Evolutionary conservation across 768 basidiomycete species (phyloP).

Genomic region (Multifurca ochricompacta): DNA sequence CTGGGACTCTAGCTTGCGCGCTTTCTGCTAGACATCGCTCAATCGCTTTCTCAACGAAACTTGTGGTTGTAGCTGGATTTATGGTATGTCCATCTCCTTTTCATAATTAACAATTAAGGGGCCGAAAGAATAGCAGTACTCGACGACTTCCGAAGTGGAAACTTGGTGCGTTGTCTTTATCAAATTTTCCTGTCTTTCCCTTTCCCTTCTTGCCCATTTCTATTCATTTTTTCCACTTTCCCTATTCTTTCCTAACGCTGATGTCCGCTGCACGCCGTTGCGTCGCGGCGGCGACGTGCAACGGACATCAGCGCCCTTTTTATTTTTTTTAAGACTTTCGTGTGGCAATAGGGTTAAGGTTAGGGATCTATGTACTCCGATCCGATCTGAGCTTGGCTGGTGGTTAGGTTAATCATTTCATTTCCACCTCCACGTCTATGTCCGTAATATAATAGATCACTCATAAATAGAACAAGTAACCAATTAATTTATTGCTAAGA

Average conservation of each 20-base stretch:
- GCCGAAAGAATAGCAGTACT: not conserved
- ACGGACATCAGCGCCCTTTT: not conserved
- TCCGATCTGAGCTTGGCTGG: no score
- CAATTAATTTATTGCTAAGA: no score
- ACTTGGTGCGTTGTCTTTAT: conserved; percentile 1
- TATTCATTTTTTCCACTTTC: not conserved
- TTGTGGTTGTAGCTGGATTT: not conserved
- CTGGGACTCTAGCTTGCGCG: not conserved
- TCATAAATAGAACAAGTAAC: no score
- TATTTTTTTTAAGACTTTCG: not conserved
- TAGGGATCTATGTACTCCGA: not conserved
- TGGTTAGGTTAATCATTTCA: no score
- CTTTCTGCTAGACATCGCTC: not conserved
- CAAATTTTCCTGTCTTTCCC: not conserved
- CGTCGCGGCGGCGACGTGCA: not conserved
- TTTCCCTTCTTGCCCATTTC: not conserved
- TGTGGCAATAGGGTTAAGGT: conserved; percentile 13
- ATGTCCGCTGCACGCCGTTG: not conserved
- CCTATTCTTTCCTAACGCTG: not conserved
- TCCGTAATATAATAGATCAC: no score
- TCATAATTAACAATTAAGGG: not conserved
- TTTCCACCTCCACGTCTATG: no score
- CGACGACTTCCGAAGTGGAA: not conserved
- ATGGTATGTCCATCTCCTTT: not conserved
- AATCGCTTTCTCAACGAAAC: not conserved